These are phyloP conservation scores for Chiua virens DNA, from an alignment of 768 basidiomycete species.

Conservation along the genomic window DNA sequence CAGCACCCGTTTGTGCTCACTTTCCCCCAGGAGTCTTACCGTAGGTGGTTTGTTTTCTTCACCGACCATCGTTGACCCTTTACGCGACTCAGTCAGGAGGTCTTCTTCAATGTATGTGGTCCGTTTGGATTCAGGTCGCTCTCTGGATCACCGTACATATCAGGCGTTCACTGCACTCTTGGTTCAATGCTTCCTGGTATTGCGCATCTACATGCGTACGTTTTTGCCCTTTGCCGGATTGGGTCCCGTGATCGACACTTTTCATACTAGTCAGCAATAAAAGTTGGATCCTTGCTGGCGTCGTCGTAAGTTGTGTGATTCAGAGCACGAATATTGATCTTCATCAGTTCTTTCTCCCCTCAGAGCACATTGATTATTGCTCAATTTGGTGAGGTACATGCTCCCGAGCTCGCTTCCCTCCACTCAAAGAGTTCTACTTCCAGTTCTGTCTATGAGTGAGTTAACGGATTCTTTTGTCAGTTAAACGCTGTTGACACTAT, in stretches of 20 bases:
- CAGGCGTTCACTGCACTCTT: slow-evolving; percentile 44
- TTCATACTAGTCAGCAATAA: slow-evolving; percentile 52
- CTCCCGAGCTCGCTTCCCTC: neutral
- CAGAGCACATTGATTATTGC: slow-evolving; percentile 33
- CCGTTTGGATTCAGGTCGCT: neutral
- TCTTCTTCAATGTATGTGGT: slow-evolving; percentile 45
- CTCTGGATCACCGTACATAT: neutral
- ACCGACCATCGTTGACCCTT: slow-evolving; percentile 3
- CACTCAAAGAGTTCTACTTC: slow-evolving; percentile 6
- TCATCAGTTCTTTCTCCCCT: neutral
- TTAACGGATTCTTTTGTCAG: neutral
- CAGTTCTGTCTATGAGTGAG: slow-evolving; percentile 36
- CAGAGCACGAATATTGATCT: neutral
- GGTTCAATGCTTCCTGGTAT: slow-evolving; percentile 55
- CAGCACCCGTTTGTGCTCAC: neutral
- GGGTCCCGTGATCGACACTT: neutral
- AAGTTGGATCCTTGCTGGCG: slow-evolving; percentile 35
- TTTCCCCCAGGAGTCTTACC: slow-evolving; percentile 16
- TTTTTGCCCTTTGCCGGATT: neutral
- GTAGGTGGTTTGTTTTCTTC: slow-evolving; percentile 11
- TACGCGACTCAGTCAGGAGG: slow-evolving; percentile 40
- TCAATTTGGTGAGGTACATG: slow-evolving; percentile 36
- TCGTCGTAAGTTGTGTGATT: slow-evolving; percentile 25
- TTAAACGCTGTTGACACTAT: slow-evolving; percentile 3
- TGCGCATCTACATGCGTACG: slow-evolving; percentile 51